phyloP scores from a whole-genome alignment of 1,284 basidiomycete genomes.

The Tremellales sp. region DNA sequence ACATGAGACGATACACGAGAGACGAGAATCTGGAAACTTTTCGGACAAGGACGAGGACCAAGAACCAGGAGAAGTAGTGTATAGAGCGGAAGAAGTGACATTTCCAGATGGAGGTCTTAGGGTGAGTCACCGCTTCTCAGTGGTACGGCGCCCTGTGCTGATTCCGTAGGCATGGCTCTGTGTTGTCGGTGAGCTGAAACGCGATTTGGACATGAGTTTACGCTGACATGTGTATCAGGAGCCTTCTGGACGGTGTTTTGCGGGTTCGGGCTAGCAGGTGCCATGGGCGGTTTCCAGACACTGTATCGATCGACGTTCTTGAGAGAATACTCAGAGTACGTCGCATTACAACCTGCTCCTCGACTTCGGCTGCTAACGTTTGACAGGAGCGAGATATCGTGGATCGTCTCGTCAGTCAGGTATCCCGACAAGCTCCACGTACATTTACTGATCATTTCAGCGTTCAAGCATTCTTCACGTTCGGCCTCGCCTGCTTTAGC shows the following conservation, averaged over 20 bases:
- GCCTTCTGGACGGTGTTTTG: conserved; percentile 35
- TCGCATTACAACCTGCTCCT: neutral
- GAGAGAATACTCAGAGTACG: conserved; percentile 22
- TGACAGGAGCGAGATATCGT: conserved; percentile 28
- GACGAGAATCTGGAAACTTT: neutral
- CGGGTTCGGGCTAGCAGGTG: conserved; percentile 35
- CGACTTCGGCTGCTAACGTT: conserved; percentile 7
- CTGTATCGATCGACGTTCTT: conserved; percentile 32
- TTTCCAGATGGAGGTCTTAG: conserved; percentile 9
- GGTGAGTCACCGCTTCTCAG: conserved; percentile 11
- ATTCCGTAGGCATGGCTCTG: conserved; percentile 24
- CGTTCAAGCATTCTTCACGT: conserved; percentile 31
- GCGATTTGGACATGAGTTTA: neutral
- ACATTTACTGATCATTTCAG: conserved; percentile 5
- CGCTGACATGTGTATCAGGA: conserved; percentile 23
- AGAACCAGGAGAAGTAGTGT: neutral
- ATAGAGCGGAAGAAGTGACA: neutral
- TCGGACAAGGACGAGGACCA: neutral
- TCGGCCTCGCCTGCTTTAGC: conserved; percentile 29
- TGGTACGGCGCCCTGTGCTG: neutral
- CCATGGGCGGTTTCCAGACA: conserved; percentile 37
- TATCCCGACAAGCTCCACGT: too few relatives aligned
- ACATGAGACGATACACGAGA: neutral
- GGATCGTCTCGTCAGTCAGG: conserved; percentile 29
- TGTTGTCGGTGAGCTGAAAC: conserved; percentile 1